Evolutionary conservation across 305 asterid species (phyloP), one percentile per base, ranked within the genome.

Genomic region (Fraxinus paxiana): DNA sequence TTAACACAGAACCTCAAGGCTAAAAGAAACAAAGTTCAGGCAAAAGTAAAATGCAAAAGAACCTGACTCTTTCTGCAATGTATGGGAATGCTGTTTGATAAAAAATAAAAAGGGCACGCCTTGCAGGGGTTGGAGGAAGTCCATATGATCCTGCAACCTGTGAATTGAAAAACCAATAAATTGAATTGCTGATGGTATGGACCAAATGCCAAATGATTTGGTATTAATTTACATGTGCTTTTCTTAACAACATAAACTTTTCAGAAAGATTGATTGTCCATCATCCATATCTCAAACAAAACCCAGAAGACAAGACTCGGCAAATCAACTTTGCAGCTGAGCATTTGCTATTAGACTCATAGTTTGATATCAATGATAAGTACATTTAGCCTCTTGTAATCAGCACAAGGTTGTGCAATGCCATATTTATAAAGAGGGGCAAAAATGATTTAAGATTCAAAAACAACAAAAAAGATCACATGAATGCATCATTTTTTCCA

Each of bases 31-130:
- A 63, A 77, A 61, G 71, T 71, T 24, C 72, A 34, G 63, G 43
- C 33, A 73, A 76, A 46, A 75, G 31, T 41, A 72, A 48, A 65
- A 31, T 22, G 26, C 31, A 31, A 74, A 61, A 31, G 70, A 79
- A 96, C 99, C 99, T 92, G 89, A 92, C 88, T 82, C 98, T 88
- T 88, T 96, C 99, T 81, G 97, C 98, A 84, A 96, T 92, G 77
- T 96, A 94, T 33, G 98, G 99, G 82, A 96, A 91, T 34, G 98
- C 93, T 56, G 97, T 90, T 88, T 94, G 99, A 84, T 91, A 92
- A 86, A 96, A 86, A 77, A 94, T 94, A 88, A 94, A 96, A 74
- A 96, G 93, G 82, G 96, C 92, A 77, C 97, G 97, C 83, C 97
- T 91, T 5, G 98, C 98, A 9, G 99, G 94, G 85, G 97, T 96